phyloP scores from a whole-genome alignment of 176 grass and related monocot species.

The Paspalum vaginatum region DNA sequence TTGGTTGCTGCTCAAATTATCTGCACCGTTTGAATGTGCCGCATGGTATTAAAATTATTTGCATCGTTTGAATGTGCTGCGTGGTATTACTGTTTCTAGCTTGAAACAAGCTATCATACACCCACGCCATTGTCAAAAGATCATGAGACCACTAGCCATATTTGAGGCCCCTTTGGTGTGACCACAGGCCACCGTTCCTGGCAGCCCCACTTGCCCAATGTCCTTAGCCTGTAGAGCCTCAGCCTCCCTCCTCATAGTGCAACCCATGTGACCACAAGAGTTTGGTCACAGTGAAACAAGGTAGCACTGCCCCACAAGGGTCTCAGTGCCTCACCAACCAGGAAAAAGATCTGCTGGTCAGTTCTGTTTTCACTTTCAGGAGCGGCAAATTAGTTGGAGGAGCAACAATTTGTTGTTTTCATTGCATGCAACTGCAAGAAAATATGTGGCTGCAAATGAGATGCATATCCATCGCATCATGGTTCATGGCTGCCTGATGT shows the following conservation, averaged over 20 bases:
- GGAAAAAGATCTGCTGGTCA: constrained; percentile 34
- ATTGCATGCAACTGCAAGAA: constrained; percentile 3
- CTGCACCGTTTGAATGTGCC: constrained; percentile 35
- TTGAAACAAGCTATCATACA: constrained; percentile 42
- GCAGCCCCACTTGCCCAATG: constrained; percentile 52
- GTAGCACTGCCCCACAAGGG: constrained; percentile 24
- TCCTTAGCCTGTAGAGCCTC: constrained; percentile 37
- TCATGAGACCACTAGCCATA: constrained; percentile 46
- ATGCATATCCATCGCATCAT: constrained; percentile 20
- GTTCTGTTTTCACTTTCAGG: constrained; percentile 9
- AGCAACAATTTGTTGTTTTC: constrained; percentile 6
- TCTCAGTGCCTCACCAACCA: constrained; percentile 41
- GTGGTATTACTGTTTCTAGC: constrained; percentile 42
- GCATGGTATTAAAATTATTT: constrained; percentile 20
- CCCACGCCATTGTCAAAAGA: constrained; percentile 37
- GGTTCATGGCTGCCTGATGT: background rate
- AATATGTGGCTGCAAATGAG: constrained; percentile 8
- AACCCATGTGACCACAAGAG: constrained; percentile 47
- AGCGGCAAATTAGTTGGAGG: background rate
- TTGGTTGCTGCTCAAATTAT: background rate
- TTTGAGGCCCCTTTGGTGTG: constrained; percentile 47
- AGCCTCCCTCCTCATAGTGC: constrained; percentile 27
- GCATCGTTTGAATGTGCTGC: constrained; percentile 35
- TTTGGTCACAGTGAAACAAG: constrained; percentile 47
- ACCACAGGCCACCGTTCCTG: constrained; percentile 49